Evolutionary conservation across 2,329 filamentous ascomycete genomes (phyloP).

Genomic region (Stagonosporopsis chrysanthemi): DNA sequence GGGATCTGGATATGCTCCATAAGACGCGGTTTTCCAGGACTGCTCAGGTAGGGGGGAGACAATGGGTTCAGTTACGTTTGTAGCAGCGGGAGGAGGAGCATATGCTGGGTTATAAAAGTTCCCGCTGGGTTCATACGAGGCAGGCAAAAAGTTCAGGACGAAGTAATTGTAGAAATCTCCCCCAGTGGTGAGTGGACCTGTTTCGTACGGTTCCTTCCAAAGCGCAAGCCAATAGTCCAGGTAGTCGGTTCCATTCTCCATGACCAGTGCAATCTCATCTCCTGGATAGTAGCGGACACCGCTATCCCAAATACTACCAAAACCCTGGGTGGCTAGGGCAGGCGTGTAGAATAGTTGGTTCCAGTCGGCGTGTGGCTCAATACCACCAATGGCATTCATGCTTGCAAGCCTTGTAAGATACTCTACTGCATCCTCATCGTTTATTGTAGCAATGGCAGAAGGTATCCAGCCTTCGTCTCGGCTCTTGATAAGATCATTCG

Average conservation of each 20-base stretch:
- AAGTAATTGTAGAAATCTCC: slow-evolving; percentile 54
- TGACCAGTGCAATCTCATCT: slow-evolving; percentile 29
- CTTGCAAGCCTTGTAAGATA: too few species aligned
- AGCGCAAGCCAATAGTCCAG: slow-evolving; percentile 30
- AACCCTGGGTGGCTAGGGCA: slow-evolving; percentile 3
- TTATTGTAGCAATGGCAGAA: slow-evolving; percentile 37
- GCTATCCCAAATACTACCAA: neutral
- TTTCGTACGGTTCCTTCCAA: slow-evolving; percentile 30
- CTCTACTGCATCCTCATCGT: slow-evolving; percentile 32
- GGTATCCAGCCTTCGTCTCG: slow-evolving; percentile 31
- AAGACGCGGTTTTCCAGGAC: too few species aligned
- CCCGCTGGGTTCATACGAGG: too few species aligned
- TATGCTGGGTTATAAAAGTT: too few species aligned
- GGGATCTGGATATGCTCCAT: slow-evolving; percentile 17
- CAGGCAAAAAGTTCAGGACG: too few species aligned
- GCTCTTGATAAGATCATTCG: slow-evolving; percentile 34
- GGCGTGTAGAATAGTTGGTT: too few species aligned
- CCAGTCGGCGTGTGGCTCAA: too few species aligned
- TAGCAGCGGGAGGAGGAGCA: too few species aligned
- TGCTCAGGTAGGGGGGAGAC: slow-evolving; percentile 26
- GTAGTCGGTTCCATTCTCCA: slow-evolving; percentile 34
- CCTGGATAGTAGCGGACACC: slow-evolving; percentile 49
- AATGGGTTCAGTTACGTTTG: too few species aligned
- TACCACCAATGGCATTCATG: too few species aligned
- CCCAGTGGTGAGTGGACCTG: slow-evolving; percentile 48